Conservation (phyloP, 1,284 basidiomycete species). For the Phellinidium pouzarii region DNA sequence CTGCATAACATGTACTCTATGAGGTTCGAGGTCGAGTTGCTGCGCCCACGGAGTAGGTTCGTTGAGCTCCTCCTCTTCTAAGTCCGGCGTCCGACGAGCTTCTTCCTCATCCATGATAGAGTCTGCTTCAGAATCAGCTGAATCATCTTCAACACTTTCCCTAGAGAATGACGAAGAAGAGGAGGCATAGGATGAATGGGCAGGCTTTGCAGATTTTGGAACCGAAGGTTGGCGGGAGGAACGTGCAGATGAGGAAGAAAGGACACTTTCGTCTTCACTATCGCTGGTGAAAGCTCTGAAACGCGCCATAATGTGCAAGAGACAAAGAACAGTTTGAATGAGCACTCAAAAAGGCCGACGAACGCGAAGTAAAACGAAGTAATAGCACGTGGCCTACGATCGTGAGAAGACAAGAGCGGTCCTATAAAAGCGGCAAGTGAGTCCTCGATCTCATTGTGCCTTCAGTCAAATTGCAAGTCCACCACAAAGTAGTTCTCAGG, state of each 20-base stretch:
- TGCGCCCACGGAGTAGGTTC: slow-evolving; percentile 53
- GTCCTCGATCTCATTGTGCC: slow-evolving; percentile 21
- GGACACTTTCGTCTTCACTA: slow-evolving; percentile 9
- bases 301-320: slow-evolving; percentile 14
- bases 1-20: slow-evolving; percentile 90
- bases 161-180: slow-evolving; percentile 8
- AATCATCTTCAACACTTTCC: slow-evolving; percentile 11
- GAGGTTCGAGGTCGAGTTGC: slow-evolving; percentile 67
- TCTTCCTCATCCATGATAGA: slow-evolving; percentile 28
- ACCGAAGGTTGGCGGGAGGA: background rate
- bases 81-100: slow-evolving; percentile 28
- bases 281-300: slow-evolving; percentile 16
- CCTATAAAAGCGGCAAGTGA: background rate
- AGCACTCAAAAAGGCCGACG: background rate
- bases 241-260: background rate
- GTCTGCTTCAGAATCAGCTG: slow-evolving; percentile 6
- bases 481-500: slow-evolving; percentile 26
- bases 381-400: slow-evolving; percentile 1
- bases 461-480: slow-evolving; percentile 35
- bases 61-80: slow-evolving; percentile 21
- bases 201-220: slow-evolving; percentile 12
- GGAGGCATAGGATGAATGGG: slow-evolving; percentile 4
- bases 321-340: background rate
- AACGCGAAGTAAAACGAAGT: background rate
- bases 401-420: background rate